These are phyloP conservation scores for Rutstroemia sp. DNA, from an alignment of 2,329 filamentous ascomycete species.

Conservation along the genomic window DNA sequence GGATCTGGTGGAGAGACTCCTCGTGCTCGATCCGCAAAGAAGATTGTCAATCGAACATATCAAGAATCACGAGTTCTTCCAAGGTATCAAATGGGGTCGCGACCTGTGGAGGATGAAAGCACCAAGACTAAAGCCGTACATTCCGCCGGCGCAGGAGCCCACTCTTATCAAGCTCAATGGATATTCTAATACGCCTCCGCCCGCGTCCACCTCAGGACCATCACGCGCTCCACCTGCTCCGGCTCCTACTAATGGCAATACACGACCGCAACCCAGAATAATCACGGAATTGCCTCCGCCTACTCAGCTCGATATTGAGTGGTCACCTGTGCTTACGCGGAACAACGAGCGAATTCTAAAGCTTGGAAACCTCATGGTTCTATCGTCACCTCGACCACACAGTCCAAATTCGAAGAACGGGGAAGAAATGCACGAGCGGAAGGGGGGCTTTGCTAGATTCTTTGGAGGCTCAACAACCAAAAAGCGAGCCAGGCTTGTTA, in stretches of 20 bases:
- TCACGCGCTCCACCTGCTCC: slow-evolving; percentile 29
- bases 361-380: slow-evolving; percentile 81
- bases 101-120: slow-evolving; percentile 84
- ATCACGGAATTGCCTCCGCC: slow-evolving; percentile 96
- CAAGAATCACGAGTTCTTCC: slow-evolving; percentile 93
- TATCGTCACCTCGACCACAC: slow-evolving; percentile 69
- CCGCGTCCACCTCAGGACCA: slow-evolving; percentile 14
- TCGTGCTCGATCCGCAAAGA: slow-evolving; percentile 80
- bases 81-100: slow-evolving; percentile 77
- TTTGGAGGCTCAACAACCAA: slow-evolving; percentile 88
- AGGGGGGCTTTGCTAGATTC: slow-evolving; percentile 89
- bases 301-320: slow-evolving; percentile 94
- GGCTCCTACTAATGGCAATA: slow-evolving; percentile 32
- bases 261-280: slow-evolving; percentile 63
- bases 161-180: slow-evolving; percentile 65
- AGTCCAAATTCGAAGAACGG: slow-evolving; percentile 65
- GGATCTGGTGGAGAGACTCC: slow-evolving; percentile 81
- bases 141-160: slow-evolving; percentile 68
- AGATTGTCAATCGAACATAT: slow-evolving; percentile 91
- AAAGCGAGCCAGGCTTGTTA: slow-evolving; percentile 85
- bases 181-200: slow-evolving; percentile 28
- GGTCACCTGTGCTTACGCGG: slow-evolving; percentile 89
- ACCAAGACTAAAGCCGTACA: slow-evolving; percentile 76
- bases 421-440: slow-evolving; percentile 76
- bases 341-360: slow-evolving; percentile 92